These are phyloP conservation scores for Aspergillus costaricaensis DNA, from an alignment of 2,329 filamentous ascomycete species.

Conservation along the genomic window DNA sequence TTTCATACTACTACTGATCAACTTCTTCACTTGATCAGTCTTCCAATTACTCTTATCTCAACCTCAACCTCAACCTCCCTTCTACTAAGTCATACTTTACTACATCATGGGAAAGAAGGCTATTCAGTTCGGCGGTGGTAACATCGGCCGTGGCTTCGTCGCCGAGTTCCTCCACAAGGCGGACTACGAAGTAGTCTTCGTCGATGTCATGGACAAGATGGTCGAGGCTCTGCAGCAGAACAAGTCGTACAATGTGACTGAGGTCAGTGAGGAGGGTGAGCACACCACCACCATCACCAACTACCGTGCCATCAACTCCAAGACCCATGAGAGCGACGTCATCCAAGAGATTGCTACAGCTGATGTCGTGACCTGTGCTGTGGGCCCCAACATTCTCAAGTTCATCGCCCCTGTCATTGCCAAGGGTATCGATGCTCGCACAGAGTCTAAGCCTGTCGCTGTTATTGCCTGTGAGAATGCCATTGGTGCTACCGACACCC, in stretches of 20 bases:
- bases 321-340: constrained; percentile 76
- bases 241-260: constrained; percentile 84
- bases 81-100: constrained; percentile 5
- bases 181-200: constrained; percentile 93
- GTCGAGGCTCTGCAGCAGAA: constrained; percentile 77
- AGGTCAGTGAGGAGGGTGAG: constrained; percentile 84
- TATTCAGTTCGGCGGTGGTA: constrained; percentile 83
- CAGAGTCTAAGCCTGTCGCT: constrained; percentile 67
- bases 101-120: constrained; percentile 62
- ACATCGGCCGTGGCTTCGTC: constrained; percentile 84
- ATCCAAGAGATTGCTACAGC: constrained; percentile 83
- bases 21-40: neutral
- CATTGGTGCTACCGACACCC: constrained; percentile 88
- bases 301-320: constrained; percentile 96
- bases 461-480: constrained; percentile 99
- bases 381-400: constrained; percentile 92
- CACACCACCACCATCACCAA: constrained; percentile 82
- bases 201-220: constrained; percentile 84
- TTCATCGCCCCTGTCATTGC: constrained; percentile 96
- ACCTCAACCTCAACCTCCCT: neutral
- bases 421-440: constrained; percentile 82
- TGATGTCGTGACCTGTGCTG: constrained; percentile 92
- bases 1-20: neutral
- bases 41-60: neutral
- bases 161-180: constrained; percentile 92